Evolutionary conservation across 495 filamentous ascomycete genomes (phyloP), one percentile per base, ranked within the genome.

Genomic region (Aspergillus coremiiformis): DNA sequence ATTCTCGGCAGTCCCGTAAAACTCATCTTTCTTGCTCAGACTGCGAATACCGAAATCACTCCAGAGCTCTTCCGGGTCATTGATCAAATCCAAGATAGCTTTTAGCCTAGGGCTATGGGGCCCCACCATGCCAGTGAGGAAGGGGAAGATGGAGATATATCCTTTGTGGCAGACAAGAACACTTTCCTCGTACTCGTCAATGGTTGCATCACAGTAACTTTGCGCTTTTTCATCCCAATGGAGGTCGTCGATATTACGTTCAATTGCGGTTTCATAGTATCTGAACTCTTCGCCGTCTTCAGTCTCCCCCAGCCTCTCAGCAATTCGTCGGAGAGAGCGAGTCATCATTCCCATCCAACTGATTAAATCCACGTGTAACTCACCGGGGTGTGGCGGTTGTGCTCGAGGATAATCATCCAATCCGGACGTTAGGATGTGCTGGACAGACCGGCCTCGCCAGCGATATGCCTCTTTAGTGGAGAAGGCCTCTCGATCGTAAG

Each of bases 281-380:
- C 73, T 72, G 59, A 88, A 87, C 53, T 85, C 77, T 30, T 80
- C 75, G 0, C 76, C 84, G 59, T 98, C 92, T 24, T 92, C 89
- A 10, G 69, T 70, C 53, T 90, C 78, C 42, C 78, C 83, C 29
- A 96, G 76, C 8, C 76, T 78, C 11, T 78, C 69, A 4, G 89
- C 91, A 61, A 96, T 85, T 56, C 86, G 85, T 51, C 81, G 78
- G 44, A 98, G 77, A 22, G 84, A 81, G 47, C 84, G 79, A 26
- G 89, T 86, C 88, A 95, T 94, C 78, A 95, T 83, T 32, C 92
- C 94, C 77, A 98, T 85, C 93, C 93, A 98, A 42, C 86, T 90
- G 57, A 97, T 85, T 23, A 96, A 76, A 71, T 98, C 93, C 33
- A 92, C 84, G 66, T 98, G 92, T 54, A 98, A 79, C 79, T 98